Evolutionary conservation across 805 yeast species (phyloP).

Genomic region (Starmerella powellii): DNA sequence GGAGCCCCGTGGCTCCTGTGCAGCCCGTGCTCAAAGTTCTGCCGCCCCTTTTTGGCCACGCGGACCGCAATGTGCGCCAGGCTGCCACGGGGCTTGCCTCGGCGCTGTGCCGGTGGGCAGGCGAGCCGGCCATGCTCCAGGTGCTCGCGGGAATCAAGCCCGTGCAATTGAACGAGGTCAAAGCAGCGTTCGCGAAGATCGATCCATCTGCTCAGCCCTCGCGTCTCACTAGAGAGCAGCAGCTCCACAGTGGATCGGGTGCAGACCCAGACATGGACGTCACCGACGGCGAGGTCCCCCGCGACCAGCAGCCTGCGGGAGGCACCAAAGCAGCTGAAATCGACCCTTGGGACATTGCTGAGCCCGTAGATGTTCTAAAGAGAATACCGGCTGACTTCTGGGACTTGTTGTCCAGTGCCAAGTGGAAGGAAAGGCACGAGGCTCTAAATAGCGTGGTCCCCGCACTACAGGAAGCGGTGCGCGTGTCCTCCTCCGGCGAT

Average conservation of each 20-base stretch:
- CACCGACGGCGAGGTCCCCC: constrained; percentile 8
- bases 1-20: constrained; percentile 50
- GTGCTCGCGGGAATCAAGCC: constrained; percentile 64
- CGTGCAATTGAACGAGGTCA: constrained; percentile 77
- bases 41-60: constrained; percentile 66
- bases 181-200: constrained; percentile 50
- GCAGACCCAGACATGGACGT: background rate
- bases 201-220: constrained; percentile 15
- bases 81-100: constrained; percentile 62
- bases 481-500: constrained; percentile 47
- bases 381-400: constrained; percentile 55
- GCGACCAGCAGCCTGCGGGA: background rate
- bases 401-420: constrained; percentile 43
- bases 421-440: constrained; percentile 91
- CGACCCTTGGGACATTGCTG: constrained; percentile 55
- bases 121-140: constrained; percentile 44
- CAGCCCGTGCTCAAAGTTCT: constrained; percentile 44
- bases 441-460: constrained; percentile 48
- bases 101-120: constrained; percentile 63
- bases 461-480: constrained; percentile 34
- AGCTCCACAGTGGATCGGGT: constrained; percentile 2
- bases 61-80: constrained; percentile 74
- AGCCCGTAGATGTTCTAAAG: constrained; percentile 53
- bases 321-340: constrained; percentile 22
- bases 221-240: constrained; percentile 13